Conservation (phyloP, 306 rosid species). For the Coriaria nepalensis region DNA sequence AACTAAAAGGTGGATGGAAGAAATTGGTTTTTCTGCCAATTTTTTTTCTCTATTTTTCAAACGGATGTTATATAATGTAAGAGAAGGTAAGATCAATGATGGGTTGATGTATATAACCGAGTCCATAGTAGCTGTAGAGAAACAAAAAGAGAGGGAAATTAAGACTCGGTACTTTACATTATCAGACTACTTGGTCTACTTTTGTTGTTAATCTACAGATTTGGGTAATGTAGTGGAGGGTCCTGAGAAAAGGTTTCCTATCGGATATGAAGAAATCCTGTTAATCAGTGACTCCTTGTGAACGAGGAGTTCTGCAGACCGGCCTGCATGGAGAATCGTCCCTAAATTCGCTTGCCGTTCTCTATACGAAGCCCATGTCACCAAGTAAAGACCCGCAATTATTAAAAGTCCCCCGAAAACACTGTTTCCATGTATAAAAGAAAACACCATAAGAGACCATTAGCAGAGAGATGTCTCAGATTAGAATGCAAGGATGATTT, state of each 20-base stretch:
- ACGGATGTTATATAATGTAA: too few species aligned
- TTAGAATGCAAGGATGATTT: not conserved
- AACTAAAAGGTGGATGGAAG: too few species aligned
- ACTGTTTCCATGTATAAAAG: slow-evolving; percentile 27
- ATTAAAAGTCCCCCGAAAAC: slow-evolving; percentile 73
- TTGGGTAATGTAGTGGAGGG: slow-evolving; percentile 25
- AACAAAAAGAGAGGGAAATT: too few species aligned
- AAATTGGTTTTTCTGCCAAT: too few species aligned
- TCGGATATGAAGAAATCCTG: slow-evolving; percentile 25
- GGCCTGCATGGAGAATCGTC: slow-evolving; percentile 19
- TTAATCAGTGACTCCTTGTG: slow-evolving; percentile 23
- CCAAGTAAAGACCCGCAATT: slow-evolving; percentile 63
- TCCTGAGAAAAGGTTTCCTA: slow-evolving; percentile 45
- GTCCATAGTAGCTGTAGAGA: too few species aligned
- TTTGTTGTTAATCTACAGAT: slow-evolving; percentile 35
- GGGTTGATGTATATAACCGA: too few species aligned
- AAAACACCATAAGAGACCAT: slow-evolving; percentile 15
- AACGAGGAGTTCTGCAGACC: slow-evolving; percentile 52
- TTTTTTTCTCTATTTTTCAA: too few species aligned
- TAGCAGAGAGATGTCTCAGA: not conserved
- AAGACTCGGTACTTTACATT: slow-evolving; percentile 10
- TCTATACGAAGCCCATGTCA: slow-evolving; percentile 70
- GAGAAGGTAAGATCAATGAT: too few species aligned
- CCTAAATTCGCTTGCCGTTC: slow-evolving; percentile 36
- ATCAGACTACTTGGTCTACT: not conserved